phyloP scores from a whole-genome alignment of 1,139 yeast genomes.

The Debaryomycetaceae sp. region DNA sequence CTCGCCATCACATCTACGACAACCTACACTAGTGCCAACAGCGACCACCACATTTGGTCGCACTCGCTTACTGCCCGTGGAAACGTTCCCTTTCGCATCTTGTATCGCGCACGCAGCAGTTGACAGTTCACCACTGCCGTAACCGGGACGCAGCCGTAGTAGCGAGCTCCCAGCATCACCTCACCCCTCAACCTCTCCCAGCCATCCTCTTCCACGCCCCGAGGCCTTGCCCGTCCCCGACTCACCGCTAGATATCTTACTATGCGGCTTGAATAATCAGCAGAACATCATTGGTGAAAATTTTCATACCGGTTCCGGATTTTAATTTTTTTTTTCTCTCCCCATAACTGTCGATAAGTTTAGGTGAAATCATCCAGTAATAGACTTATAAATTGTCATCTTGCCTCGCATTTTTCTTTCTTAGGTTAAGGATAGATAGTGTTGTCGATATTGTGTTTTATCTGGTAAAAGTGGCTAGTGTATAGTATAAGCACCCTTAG shows the following conservation, averaged over 20 bases:
- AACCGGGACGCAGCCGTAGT: too few relatives aligned
- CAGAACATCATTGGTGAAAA: neutral
- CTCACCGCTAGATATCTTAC: neutral
- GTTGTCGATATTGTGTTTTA: neutral
- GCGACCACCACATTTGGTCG: too few relatives aligned
- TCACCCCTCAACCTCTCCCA: neutral
- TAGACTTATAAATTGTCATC: neutral
- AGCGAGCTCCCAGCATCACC: neutral
- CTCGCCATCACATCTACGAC: too few relatives aligned
- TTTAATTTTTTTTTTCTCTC: neutral
- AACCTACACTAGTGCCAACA: too few relatives aligned
- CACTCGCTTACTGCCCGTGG: too few relatives aligned
- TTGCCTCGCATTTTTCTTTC: neutral
- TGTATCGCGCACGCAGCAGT: too few relatives aligned
- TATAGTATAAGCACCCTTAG: neutral
- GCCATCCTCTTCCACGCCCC: neutral
- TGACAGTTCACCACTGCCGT: too few relatives aligned
- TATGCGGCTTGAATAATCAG: neutral
- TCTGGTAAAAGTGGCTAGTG: neutral
- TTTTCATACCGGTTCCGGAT: neutral
- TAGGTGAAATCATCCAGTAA: neutral
- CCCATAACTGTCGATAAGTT: neutral
- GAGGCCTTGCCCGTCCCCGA: neutral
- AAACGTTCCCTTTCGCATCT: too few relatives aligned
- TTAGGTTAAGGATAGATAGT: neutral